These are phyloP conservation scores for Paecilomyces variotii DNA, from an alignment of 2,329 filamentous ascomycete species.

Conservation along the genomic window DNA sequence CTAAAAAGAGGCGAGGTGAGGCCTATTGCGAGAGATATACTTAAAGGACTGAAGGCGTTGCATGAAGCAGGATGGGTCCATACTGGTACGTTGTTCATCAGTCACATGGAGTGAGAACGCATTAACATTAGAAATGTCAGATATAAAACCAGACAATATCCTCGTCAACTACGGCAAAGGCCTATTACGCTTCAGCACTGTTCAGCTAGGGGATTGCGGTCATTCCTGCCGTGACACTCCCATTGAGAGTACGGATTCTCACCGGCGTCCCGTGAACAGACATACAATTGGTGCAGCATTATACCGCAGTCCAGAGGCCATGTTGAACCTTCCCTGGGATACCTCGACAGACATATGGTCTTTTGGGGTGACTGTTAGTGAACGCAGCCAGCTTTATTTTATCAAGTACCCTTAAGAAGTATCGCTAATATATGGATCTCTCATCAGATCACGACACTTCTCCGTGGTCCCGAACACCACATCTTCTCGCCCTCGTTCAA, in stretches of 20 bases:
- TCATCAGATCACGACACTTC: background rate
- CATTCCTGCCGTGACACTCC: background rate
- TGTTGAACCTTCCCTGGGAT: slow-evolving; percentile 25
- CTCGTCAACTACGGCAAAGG: background rate
- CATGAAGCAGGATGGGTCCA: background rate
- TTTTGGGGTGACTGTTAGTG: slow-evolving; percentile 28
- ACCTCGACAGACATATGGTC: slow-evolving; percentile 35
- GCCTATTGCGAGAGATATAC: background rate
- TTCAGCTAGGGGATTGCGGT: background rate
- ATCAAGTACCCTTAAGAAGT: no score
- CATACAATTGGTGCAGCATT: slow-evolving; percentile 26
- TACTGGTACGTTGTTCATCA: background rate
- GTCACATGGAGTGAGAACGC: background rate
- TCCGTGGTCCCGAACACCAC: background rate
- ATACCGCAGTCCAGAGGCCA: slow-evolving; percentile 30
- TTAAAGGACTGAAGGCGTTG: background rate
- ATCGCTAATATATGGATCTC: background rate
- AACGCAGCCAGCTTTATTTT: background rate
- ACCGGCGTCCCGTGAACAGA: background rate
- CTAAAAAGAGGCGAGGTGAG: background rate
- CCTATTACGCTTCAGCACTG: background rate
- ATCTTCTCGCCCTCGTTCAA: background rate
- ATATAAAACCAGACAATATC: background rate
- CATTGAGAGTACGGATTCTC: background rate
- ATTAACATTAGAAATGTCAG: background rate